Percentiles rank a stretch among this genome's conserved stretches.
These are phyloP conservation scores for Amanita thiersii DNA, from an alignment of 768 basidiomycete species.

Conservation along the genomic window DNA sequence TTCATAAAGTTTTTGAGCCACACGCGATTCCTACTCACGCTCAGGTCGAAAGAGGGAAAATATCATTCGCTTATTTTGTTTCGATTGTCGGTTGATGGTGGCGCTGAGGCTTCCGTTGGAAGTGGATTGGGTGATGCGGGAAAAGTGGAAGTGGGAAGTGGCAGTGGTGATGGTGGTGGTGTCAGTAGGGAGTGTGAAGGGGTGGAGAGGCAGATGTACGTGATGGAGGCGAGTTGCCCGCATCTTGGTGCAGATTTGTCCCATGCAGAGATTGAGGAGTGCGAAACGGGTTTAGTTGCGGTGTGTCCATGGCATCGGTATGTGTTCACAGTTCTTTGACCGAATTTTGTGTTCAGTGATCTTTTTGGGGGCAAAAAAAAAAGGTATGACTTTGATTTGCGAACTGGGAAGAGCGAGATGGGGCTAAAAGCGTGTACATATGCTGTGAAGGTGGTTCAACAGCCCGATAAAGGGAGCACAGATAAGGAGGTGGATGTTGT, in stretches of 20 bases:
- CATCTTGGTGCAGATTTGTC: conserved; percentile 77
- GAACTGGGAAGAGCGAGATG: conserved; percentile 61
- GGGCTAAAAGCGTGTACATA: conserved; percentile 66
- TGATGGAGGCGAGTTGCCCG: conserved; percentile 76
- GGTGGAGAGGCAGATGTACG: conserved; percentile 44
- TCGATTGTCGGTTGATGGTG: conserved; percentile 35
- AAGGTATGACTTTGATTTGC: conserved; percentile 70
- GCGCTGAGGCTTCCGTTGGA: conserved; percentile 3
- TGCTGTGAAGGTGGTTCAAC: conserved; percentile 39
- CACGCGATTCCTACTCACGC: conserved; percentile 50
- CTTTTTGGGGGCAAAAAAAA: not conserved
- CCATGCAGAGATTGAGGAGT: conserved; percentile 73
- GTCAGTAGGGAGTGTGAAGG: no score
- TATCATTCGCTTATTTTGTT: conserved; percentile 64
- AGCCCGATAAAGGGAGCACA: conserved; percentile 13
- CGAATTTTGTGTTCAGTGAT: not conserved
- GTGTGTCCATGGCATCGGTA: conserved; percentile 76
- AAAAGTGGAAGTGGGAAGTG: not conserved
- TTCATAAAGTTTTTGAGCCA: conserved; percentile 39
- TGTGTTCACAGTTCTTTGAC: conserved; percentile 10
- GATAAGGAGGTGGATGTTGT: conserved; percentile 31
- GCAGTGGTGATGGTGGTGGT: conserved; percentile 3
- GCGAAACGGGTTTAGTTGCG: conserved; percentile 48
- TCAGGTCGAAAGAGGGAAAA: conserved; percentile 48
- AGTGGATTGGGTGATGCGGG: conserved; percentile 1